Conservation (phyloP, 1,284 basidiomycete species). For the Testicularia cyperi region DNA sequence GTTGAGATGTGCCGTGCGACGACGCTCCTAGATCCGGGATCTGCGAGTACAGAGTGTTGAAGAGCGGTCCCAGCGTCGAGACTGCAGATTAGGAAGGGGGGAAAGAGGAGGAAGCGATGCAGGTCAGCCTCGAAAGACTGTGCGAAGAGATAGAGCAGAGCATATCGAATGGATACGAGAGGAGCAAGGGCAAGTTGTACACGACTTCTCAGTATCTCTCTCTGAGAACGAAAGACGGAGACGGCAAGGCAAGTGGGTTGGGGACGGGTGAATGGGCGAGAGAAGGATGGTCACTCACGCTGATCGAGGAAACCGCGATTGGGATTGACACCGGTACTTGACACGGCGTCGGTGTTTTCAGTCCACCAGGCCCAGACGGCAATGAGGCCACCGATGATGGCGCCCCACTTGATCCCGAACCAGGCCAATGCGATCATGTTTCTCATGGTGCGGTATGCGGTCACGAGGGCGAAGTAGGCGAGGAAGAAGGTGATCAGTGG, state of each 20-base stretch:
- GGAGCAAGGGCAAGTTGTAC: too few relatives aligned
- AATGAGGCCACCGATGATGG: conserved; percentile 37
- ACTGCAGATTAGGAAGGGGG: conserved; percentile 5
- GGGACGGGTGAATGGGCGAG: too few relatives aligned
- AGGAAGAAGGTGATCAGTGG: conserved; percentile 45
- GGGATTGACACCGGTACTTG: conserved; percentile 20
- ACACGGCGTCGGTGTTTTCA: conserved; percentile 33
- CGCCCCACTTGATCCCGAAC: conserved; percentile 51
- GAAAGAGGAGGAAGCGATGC: background rate
- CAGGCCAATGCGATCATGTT: conserved; percentile 32
- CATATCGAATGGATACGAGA: background rate
- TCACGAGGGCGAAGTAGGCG: conserved; percentile 42
- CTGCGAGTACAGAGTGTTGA: conserved; percentile 32
- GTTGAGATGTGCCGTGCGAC: conserved; percentile 1
- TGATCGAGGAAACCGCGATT: conserved; percentile 17
- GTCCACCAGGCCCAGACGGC: conserved; percentile 49
- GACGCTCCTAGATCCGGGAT: conserved; percentile 10
- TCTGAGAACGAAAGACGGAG: background rate
- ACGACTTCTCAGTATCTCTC: background rate
- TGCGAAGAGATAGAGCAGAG: background rate
- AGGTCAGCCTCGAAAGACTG: conserved; percentile 27
- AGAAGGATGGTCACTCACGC: conserved; percentile 18
- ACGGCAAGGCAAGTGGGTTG: too few relatives aligned
- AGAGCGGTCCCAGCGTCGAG: conserved; percentile 16
- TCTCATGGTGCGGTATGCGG: conserved; percentile 41